A percentile compares a stretch with the other conserved stretches of the same genome.
Conservation (phyloP, 345 rosid species). For the Sapria himalayana region DNA sequence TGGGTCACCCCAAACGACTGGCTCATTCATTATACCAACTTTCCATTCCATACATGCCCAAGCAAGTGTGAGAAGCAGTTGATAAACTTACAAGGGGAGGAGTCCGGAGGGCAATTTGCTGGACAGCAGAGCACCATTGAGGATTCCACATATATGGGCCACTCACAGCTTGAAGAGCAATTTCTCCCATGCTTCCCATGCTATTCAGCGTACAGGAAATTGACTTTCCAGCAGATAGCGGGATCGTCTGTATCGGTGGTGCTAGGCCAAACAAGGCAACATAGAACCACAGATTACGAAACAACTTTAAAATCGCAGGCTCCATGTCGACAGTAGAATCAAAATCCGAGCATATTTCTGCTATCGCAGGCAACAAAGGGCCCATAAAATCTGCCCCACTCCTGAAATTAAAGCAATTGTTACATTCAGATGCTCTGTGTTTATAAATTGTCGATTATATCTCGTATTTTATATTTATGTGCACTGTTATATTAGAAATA, state of each 20-base stretch:
- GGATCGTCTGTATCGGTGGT: constrained; percentile 61
- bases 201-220: constrained; percentile 50
- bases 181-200: constrained; percentile 45
- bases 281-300: constrained; percentile 97
- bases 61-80: too few species aligned
- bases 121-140: constrained; percentile 71
- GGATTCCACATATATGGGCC: constrained; percentile 94
- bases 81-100: constrained; percentile 88
- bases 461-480: too few species aligned
- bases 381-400: constrained; percentile 98
- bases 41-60: too few species aligned
- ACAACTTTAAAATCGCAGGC: constrained; percentile 83
- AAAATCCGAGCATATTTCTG: constrained; percentile 92
- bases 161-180: constrained; percentile 80
- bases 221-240: constrained; percentile 42
- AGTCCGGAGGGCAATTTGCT: constrained; percentile 89
- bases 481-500: too few species aligned
- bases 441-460: too few species aligned
- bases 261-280: constrained; percentile 93
- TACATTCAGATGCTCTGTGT: too few species aligned
- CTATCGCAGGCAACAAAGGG: constrained; percentile 91
- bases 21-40: too few species aligned
- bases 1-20: too few species aligned
- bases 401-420: constrained; percentile 48
- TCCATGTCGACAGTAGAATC: constrained; percentile 69